These are phyloP conservation scores for Penicillium sp. DNA, from an alignment of 2,329 filamentous ascomycete species.

Conservation along the genomic window DNA sequence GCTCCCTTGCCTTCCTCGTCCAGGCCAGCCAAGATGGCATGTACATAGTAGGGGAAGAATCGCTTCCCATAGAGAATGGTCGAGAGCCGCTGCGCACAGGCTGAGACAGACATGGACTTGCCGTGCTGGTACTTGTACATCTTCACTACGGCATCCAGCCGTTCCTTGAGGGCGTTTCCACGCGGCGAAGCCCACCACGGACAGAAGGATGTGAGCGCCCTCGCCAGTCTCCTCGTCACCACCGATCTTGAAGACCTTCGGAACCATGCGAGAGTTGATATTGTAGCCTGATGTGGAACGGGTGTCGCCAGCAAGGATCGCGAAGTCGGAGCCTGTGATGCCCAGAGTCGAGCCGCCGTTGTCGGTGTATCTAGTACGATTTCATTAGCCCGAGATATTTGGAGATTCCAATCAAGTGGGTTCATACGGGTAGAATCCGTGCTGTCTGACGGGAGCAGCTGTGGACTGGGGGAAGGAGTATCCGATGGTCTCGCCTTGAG, in stretches of 20 bases:
- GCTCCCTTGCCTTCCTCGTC: slow-evolving; percentile 94
- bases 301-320: slow-evolving; percentile 95
- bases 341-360: slow-evolving; percentile 95
- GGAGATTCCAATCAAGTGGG: not conserved
- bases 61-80: slow-evolving; percentile 96
- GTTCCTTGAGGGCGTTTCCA: slow-evolving; percentile 87
- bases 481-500: slow-evolving; percentile 50
- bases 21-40: slow-evolving; percentile 86
- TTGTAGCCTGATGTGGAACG: slow-evolving; percentile 93
- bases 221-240: slow-evolving; percentile 80
- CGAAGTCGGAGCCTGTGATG: slow-evolving; percentile 89
- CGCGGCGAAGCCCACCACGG: slow-evolving; percentile 91
- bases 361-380: slow-evolving; percentile 68
- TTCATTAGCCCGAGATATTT: slow-evolving; percentile 11
- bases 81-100: slow-evolving; percentile 88
- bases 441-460: slow-evolving; percentile 52
- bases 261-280: slow-evolving; percentile 94
- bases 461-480: slow-evolving; percentile 56
- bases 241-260: slow-evolving; percentile 96
- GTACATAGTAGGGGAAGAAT: slow-evolving; percentile 98
- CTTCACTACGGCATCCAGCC: slow-evolving; percentile 90
- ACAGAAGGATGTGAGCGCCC: slow-evolving; percentile 80
- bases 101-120: slow-evolving; percentile 90
- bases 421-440: slow-evolving; percentile 86
- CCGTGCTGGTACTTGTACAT: slow-evolving; percentile 98